Conservation (phyloP, 192 early-diverging fungal species). For the Gigaspora rosea region DNA sequence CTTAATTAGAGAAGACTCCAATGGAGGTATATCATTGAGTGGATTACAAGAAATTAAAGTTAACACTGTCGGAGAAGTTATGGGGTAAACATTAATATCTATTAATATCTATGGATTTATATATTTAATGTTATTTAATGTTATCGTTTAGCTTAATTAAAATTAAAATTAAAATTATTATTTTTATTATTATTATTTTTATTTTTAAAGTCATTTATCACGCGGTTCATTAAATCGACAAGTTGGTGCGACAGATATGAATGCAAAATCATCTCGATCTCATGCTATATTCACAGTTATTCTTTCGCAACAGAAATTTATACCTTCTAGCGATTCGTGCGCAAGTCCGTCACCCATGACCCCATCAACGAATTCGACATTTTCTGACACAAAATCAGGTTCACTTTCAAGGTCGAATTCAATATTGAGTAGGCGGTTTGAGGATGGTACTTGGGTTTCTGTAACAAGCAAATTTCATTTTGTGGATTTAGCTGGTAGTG, state of each 20-base stretch:
- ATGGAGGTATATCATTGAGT: slow-evolving; percentile 83
- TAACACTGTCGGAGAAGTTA: slow-evolving; percentile 64
- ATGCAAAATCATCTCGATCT: slow-evolving; percentile 88
- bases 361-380: slow-evolving; percentile 32
- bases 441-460: slow-evolving; percentile 61
- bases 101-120: too few relatives aligned
- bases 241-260: slow-evolving; percentile 96
- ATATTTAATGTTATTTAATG: too few relatives aligned
- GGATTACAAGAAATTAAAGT: slow-evolving; percentile 82
- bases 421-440: slow-evolving; percentile 16
- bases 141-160: too few relatives aligned
- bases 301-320: slow-evolving; percentile 73
- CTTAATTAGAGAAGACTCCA: slow-evolving; percentile 80
- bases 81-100: slow-evolving; percentile 33
- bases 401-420: background rate
- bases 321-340: slow-evolving; percentile 22
- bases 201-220: slow-evolving; percentile 49
- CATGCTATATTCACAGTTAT: slow-evolving; percentile 97
- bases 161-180: too few relatives aligned
- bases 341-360: background rate
- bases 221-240: slow-evolving; percentile 78
- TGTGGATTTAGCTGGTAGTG: slow-evolving; percentile 97
- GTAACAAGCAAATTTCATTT: slow-evolving; percentile 94
- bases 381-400: background rate
- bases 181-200: too few relatives aligned